These are phyloP conservation scores for Fusarium napiforme DNA, from an alignment of 2,329 filamentous ascomycete genomes.

Conservation along the genomic window DNA sequence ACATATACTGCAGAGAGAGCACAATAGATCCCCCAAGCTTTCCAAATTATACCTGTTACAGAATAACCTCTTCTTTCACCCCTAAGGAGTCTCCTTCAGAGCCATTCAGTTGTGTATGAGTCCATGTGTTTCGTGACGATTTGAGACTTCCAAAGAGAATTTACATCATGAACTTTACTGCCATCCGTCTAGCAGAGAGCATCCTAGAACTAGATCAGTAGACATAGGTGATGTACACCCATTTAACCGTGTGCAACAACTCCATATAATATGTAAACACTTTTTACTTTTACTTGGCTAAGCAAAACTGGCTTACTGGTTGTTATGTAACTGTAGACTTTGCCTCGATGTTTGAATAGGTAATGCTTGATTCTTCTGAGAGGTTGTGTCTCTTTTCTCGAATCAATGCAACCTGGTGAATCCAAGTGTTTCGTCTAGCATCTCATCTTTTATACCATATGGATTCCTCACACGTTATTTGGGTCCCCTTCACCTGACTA, in stretches of 20 bases:
- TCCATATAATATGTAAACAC: not conserved
- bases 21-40: not conserved
- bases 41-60: not conserved
- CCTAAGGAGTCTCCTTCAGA: not conserved
- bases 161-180: not conserved
- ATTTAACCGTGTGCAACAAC: not conserved
- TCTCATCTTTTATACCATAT: not conserved
- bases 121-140: not conserved
- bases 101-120: not conserved
- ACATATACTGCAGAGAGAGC: not conserved
- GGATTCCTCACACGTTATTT: not conserved
- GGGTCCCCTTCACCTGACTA: not conserved
- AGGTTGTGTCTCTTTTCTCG: too few species aligned
- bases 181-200: not conserved
- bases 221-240: not conserved
- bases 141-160: not conserved
- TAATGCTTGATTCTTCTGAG: not conserved
- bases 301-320: not conserved
- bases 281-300: not conserved
- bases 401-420: not conserved
- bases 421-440: not conserved
- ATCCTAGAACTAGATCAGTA: not conserved
- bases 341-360: not conserved
- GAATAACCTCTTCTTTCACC: not conserved
- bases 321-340: not conserved